Conservation (phyloP, 73 alveolate genomes). For the Paramecium tetraurelia region DNA sequence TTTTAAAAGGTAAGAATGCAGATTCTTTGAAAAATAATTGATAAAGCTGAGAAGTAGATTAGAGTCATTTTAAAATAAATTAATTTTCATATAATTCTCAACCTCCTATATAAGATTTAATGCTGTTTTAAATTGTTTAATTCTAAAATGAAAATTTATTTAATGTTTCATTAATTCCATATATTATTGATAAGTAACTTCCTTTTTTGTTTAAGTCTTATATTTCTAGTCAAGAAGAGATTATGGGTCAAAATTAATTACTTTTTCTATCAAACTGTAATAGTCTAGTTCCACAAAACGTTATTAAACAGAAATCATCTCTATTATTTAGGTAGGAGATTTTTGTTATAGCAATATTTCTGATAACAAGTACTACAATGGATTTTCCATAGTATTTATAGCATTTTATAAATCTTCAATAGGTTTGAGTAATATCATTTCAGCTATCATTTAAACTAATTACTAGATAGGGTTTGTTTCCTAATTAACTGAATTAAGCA, state of each 20-base stretch:
- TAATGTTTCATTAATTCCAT: not conserved
- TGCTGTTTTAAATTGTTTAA: not conserved
- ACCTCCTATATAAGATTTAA: not conserved
- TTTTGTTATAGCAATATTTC: not conserved
- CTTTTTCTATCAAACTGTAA: not conserved
- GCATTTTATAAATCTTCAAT: not conserved
- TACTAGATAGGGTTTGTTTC: not conserved
- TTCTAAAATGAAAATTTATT: not conserved
- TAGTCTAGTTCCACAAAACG: not conserved
- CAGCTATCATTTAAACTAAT: not conserved
- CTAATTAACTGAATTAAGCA: not conserved
- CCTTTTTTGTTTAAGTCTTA: not conserved
- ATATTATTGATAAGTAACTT: not conserved
- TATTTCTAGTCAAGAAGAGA: too few species aligned
- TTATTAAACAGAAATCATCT: not conserved
- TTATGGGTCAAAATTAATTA: too few species aligned
- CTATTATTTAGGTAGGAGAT: not conserved
- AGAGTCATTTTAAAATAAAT: not conserved
- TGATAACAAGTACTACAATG: not conserved
- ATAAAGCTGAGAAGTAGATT: not conserved
- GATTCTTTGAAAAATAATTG: not conserved
- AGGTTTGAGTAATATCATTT: constrained; percentile 11
- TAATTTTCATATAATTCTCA: not conserved
- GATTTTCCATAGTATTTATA: not conserved
- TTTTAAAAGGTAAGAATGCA: not conserved